Evolutionary conservation across 352 stramenopile genomes (phyloP), one percentile per base, ranked within the genome.

Genomic region (Phytophthora citricola): DNA sequence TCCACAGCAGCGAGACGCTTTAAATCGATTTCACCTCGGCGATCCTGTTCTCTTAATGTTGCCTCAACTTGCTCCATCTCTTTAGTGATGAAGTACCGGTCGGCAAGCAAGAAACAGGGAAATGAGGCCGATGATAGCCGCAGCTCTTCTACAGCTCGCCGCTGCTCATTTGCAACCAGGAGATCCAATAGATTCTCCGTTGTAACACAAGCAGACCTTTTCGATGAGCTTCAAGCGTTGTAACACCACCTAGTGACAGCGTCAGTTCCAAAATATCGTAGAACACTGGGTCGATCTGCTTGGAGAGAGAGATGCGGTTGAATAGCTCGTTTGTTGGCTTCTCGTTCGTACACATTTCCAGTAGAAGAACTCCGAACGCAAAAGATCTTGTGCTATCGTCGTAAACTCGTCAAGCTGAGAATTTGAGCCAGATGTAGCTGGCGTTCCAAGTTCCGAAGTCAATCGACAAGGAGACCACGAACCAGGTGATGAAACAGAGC

Each of bases 1-100:
- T 92, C 82, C 5, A 92, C 83, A 1, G 80, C 80, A 27, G 55
- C 64, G 12, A 94, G 78, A 14, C 83, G 70, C 57, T 91, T 89
- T 2, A 84, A 49, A 34, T 79, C 76, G 1, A 83, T 54, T 45
- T 78, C 54, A 3, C 49, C 72, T 49, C 78, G 71, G 6, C 41
- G 50, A 29, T 76, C 62, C n/a, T 71, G 68, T 26, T 74, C 44
- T 24, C 36, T 46, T 22, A 81, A 44, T 10, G 68, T 72, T 20
- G 41, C 22, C 22, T 81, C 61, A 2, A 79, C 36, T 46, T 73
- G 63, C 24, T 68, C 20, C n/a, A 40, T n/a, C 46, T 76, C 68
- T 66, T 60, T 44, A 11, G 11, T 47, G 15, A 22, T 40, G 34
- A 83, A 80, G 48, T 88, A 88, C 14, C 71, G 64, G 36, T 90